phyloP scores from a whole-genome alignment of 2,329 filamentous ascomycete species.

The Xylaria digitata region DNA sequence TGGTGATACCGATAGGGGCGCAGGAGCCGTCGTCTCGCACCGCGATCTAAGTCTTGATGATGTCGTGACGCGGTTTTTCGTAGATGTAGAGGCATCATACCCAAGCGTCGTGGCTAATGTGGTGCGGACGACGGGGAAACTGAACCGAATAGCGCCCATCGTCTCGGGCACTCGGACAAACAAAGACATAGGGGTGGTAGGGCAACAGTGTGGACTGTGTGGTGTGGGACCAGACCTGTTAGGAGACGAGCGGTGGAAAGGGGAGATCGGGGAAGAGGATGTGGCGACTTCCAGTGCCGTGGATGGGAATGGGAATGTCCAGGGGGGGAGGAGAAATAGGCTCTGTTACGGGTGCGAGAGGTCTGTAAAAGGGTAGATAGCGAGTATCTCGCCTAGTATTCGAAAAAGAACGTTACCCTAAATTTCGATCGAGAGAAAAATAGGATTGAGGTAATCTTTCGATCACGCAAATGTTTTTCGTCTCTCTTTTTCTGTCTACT shows the following conservation, averaged over 20 bases:
- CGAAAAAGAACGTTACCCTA: not conserved
- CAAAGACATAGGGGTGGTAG: constrained; percentile 38
- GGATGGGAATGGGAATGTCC: constrained; percentile 36
- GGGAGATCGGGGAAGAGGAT: constrained; percentile 64
- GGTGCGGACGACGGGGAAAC: constrained; percentile 87
- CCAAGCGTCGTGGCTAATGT: constrained; percentile 95
- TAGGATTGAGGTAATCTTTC: not conserved
- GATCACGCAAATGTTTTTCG: not conserved
- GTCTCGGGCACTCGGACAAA: not conserved
- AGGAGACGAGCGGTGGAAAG: constrained; percentile 72
- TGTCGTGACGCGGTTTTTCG: constrained; percentile 89
- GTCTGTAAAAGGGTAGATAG: constrained; percentile 64
- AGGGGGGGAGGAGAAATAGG: constrained; percentile 42
- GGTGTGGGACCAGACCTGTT: constrained; percentile 72
- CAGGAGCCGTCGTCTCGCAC: constrained; percentile 68
- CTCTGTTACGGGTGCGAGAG: constrained; percentile 81
- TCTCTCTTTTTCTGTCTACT: constrained; percentile 9
- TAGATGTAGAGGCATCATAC: constrained; percentile 84
- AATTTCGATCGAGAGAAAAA: not conserved
- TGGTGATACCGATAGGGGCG: not conserved
- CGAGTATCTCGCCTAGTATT: constrained; percentile 19
- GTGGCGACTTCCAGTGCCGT: constrained; percentile 7
- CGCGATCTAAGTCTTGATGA: constrained; percentile 90
- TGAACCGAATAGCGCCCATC: constrained; percentile 60
- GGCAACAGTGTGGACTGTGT: constrained; percentile 72